Conservation (phyloP, 768 basidiomycete genomes). For the Phlegmacium glaucopus region DNA sequence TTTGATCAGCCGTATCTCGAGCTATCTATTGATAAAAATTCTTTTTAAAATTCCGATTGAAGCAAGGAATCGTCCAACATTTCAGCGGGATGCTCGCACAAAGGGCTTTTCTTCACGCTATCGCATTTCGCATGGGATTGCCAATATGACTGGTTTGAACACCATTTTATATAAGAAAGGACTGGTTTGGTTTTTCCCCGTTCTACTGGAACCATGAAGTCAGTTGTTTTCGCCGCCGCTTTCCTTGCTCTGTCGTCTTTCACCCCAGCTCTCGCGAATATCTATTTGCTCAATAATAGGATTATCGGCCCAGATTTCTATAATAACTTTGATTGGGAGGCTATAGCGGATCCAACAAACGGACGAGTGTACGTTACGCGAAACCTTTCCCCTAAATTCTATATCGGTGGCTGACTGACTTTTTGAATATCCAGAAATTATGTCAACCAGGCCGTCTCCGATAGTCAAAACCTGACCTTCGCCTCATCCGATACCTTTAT, state of each 20-base stretch:
- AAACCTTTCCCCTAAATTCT: not conserved
- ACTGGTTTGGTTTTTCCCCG: not conserved
- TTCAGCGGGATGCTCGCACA: too few relatives aligned
- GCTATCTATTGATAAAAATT: too few relatives aligned
- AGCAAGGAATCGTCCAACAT: too few relatives aligned
- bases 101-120: too few relatives aligned
- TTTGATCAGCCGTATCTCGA: too few relatives aligned
- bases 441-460: slow-evolving; percentile 36
- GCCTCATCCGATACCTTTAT: slow-evolving; percentile 46
- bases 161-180: not conserved
- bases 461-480: slow-evolving; percentile 49
- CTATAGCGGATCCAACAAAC: slow-evolving; percentile 52
- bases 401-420: not conserved
- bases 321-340: slow-evolving; percentile 43
- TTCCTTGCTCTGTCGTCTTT: not conserved
- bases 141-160: too few relatives aligned
- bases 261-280: not conserved
- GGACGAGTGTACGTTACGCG: slow-evolving; percentile 52
- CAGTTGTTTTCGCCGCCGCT: not conserved
- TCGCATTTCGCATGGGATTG: too few relatives aligned
- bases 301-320: slow-evolving; percentile 43
- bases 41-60: too few relatives aligned
- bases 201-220: not conserved
- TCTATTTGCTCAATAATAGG: slow-evolving; percentile 29
- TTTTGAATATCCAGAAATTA: slow-evolving; percentile 30